phyloP scores from a whole-genome alignment of 768 basidiomycete genomes.

The Polyporus arcularius region DNA sequence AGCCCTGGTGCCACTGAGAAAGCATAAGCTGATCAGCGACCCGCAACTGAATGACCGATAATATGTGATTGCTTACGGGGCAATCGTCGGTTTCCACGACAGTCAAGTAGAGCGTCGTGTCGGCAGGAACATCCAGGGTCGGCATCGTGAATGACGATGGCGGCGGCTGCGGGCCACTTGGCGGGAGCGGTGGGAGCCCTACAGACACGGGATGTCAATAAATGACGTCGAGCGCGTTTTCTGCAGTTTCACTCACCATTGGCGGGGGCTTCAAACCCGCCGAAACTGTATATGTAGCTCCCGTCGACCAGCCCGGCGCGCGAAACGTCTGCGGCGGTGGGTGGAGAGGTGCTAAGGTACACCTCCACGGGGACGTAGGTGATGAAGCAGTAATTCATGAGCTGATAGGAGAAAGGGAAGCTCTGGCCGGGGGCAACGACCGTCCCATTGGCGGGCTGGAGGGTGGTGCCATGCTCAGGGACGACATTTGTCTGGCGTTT shows the following conservation, averaged over 20 bases:
- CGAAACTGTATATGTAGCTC: slow-evolving; percentile 12
- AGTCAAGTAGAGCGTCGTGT: slow-evolving; percentile 3
- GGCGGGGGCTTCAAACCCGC: slow-evolving; percentile 6
- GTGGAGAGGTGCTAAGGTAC: slow-evolving; percentile 1
- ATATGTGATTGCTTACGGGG: slow-evolving; percentile 4
- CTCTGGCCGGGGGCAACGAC: slow-evolving; percentile 1
- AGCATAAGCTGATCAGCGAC: slow-evolving; percentile 1
- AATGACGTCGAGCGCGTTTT: neutral
- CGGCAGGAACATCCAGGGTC: neutral
- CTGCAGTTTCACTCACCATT: slow-evolving; percentile 2
- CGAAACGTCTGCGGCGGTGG: slow-evolving; percentile 1
- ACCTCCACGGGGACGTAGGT: slow-evolving; percentile 12
- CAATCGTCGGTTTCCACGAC: slow-evolving; percentile 16
- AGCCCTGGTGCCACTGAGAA: too few species aligned
- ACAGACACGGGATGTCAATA: neutral
- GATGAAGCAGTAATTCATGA: slow-evolving; percentile 6
- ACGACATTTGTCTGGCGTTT: neutral
- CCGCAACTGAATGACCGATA: neutral
- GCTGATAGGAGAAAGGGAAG: slow-evolving; percentile 7
- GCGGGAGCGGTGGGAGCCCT: slow-evolving; percentile 8
- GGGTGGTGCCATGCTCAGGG: slow-evolving; percentile 4
- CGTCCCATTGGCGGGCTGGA: neutral
- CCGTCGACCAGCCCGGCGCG: slow-evolving; percentile 4
- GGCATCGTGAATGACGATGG: slow-evolving; percentile 15
- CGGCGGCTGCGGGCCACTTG: slow-evolving; percentile 1